A percentile compares a stretch with the other conserved stretches of the same genome.
phyloP scores from a whole-genome alignment of 2,329 filamentous ascomycete genomes.

The Pseudophaeomoniella oleicola region DNA sequence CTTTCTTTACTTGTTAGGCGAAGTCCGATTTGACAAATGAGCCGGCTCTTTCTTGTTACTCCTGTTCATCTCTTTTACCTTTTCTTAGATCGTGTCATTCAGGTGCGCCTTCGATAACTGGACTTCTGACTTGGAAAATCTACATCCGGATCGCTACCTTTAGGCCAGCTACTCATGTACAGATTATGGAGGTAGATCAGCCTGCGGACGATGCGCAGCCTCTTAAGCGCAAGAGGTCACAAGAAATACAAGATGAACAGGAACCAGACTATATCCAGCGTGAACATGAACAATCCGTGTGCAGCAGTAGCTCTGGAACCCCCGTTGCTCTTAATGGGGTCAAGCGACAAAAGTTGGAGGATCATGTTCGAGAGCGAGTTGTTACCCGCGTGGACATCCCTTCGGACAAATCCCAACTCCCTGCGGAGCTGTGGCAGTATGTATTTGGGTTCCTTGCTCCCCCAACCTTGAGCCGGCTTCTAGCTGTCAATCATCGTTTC shows the following conservation, averaged over 20 bases:
- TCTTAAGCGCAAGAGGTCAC: background rate
- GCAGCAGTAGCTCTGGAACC: too few species aligned
- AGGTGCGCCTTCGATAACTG: too few species aligned
- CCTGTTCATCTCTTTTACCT: too few species aligned
- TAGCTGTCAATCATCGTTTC: conserved; percentile 55
- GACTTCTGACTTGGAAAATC: too few species aligned
- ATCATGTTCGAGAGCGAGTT: background rate
- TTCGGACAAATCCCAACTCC: conserved; percentile 24
- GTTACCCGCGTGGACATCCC: conserved; percentile 1
- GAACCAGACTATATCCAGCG: background rate
- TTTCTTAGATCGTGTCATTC: too few species aligned
- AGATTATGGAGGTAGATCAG: background rate
- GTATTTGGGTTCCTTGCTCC: conserved; percentile 55
- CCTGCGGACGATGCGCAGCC: background rate
- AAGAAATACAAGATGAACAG: too few species aligned
- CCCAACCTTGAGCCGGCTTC: conserved; percentile 46
- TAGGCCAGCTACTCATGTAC: too few species aligned
- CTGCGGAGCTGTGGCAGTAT: conserved; percentile 54
- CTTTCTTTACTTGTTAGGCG: too few species aligned
- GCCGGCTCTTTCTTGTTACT: too few species aligned
- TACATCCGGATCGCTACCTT: too few species aligned
- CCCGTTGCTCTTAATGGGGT: background rate
- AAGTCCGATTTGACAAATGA: too few species aligned
- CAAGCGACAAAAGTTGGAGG: background rate
- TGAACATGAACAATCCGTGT: too few species aligned